A percentile compares a stretch with the other conserved stretches of the same genome.
Evolutionary conservation across 2,329 filamentous ascomycete genomes (phyloP).

Genomic region (Pestalotiopsis sp.): DNA sequence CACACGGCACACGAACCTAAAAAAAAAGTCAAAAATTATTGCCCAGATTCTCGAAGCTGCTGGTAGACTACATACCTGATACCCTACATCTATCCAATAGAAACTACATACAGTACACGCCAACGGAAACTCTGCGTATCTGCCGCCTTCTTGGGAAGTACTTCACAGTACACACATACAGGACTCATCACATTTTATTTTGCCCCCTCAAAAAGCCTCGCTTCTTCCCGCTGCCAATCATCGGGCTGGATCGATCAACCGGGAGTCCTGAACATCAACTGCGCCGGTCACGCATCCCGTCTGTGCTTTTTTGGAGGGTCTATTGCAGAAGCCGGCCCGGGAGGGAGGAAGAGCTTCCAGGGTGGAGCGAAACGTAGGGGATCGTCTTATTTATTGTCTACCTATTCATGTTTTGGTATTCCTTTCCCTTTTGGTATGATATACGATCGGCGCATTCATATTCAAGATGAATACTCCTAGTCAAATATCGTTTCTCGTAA

Average conservation of each 20-base stretch:
- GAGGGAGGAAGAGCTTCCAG: background rate
- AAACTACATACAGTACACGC: background rate
- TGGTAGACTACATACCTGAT: too few species aligned
- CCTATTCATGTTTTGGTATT: background rate
- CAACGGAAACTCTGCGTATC: background rate
- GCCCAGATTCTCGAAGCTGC: background rate
- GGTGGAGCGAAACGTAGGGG: background rate
- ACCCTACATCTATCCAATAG: too few species aligned
- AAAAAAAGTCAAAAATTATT: background rate
- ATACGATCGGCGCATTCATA: background rate
- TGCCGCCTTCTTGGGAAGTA: background rate
- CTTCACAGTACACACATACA: background rate
- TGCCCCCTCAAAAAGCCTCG: background rate
- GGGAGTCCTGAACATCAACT: background rate
- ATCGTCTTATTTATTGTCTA: background rate
- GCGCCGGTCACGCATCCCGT: background rate
- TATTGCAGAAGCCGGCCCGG: background rate
- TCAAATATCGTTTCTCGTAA: conserved; percentile 38
- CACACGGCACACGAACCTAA: background rate
- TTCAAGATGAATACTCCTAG: conserved; percentile 32
- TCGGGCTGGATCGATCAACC: background rate
- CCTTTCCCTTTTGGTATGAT: background rate
- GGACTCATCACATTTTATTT: background rate
- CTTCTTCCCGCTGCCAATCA: background rate
- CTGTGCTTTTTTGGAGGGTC: background rate